phyloP scores from a whole-genome alignment of 305 asterid genomes.

The Solanum hybrid region DNA sequence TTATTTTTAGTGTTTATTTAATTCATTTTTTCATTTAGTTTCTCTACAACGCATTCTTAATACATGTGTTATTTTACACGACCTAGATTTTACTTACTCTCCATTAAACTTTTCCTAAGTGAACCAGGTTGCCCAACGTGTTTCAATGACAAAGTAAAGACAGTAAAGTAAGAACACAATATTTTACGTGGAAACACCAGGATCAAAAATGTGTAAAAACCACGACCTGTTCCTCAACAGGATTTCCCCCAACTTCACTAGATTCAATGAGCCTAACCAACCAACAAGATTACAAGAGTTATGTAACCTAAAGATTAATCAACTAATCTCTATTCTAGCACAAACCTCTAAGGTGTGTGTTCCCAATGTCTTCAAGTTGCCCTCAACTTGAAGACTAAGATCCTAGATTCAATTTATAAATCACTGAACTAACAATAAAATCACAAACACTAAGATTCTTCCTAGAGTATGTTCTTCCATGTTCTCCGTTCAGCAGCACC shows the following conservation, averaged over 20 bases:
- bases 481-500: background rate
- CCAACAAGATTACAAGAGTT: background rate
- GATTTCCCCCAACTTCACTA: background rate
- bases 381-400: background rate
- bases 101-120: background rate
- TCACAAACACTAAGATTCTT: background rate
- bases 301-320: background rate
- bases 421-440: background rate
- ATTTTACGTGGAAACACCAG: background rate
- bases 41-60: background rate
- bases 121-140: background rate
- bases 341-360: background rate
- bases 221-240: background rate
- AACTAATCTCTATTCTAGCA: background rate
- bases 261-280: background rate
- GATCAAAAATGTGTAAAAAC: background rate
- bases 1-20: no score
- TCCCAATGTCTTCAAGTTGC: background rate
- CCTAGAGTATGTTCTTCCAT: background rate
- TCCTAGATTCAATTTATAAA: background rate
- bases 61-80: background rate
- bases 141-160: no score
- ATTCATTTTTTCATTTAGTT: background rate
- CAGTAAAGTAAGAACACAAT: background rate
- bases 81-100: background rate